Percentiles rank a stretch among this genome's conserved stretches.
These are phyloP conservation scores for Ashbya aceris DNA, from an alignment of 1,139 yeast genomes.

Conservation along the genomic window DNA sequence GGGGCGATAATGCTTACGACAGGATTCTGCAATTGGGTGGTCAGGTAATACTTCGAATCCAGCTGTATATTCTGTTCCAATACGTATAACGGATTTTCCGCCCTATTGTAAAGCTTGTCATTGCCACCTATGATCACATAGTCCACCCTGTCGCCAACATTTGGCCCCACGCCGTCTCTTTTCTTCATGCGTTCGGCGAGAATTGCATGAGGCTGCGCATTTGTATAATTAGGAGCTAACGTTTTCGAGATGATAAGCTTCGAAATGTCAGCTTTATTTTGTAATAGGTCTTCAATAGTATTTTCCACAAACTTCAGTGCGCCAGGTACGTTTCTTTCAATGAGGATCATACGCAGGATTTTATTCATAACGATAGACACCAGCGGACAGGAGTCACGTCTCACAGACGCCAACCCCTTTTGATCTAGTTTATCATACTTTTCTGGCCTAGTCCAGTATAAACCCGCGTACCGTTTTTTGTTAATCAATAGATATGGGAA, in stretches of 20 bases:
- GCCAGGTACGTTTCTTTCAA: constrained; percentile 80
- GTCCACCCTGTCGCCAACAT: constrained; percentile 96
- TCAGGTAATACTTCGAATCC: constrained; percentile 89
- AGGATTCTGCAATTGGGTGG: constrained; percentile 89
- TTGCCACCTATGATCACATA: constrained; percentile 87
- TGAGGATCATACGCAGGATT: constrained; percentile 74
- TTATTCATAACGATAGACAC: constrained; percentile 93
- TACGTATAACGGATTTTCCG: constrained; percentile 93
- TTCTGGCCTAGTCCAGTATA: constrained; percentile 88
- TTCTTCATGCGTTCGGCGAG: constrained; percentile 92
- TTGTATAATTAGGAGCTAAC: constrained; percentile 84
- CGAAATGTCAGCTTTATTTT: constrained; percentile 85
- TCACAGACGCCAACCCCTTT: constrained; percentile 95
- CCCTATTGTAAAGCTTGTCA: constrained; percentile 85
- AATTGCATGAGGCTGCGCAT: constrained; percentile 95
- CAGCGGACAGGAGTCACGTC: constrained; percentile 92
- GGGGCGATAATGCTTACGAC: constrained; percentile 92
- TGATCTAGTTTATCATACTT: constrained; percentile 96
- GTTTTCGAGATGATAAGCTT: constrained; percentile 93
- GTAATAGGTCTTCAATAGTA: constrained; percentile 82
- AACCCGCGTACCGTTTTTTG: constrained; percentile 94
- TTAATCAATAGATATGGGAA: constrained; percentile 89
- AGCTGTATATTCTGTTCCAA: constrained; percentile 87
- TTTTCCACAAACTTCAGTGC: constrained; percentile 81
- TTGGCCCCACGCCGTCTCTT: constrained; percentile 96